Base-by-base conservation (phyloP, 1,139 yeast genomes). In the Magnusiomyces sp. region DNA sequence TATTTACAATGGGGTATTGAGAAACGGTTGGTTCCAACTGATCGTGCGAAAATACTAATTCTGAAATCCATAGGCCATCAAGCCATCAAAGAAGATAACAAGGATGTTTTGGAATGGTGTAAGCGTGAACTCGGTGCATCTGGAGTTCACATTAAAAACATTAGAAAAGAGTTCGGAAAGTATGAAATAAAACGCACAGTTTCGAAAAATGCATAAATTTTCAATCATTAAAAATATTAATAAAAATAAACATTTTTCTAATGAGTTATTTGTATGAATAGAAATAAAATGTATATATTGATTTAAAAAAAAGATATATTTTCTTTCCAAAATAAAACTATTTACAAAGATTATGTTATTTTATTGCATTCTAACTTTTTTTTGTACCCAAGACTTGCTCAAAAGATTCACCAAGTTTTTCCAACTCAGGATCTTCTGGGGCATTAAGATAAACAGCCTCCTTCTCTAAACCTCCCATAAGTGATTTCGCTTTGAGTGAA, bases 391-490 rank as follows among this genome's bases (percentile, higher is more conserved):
- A 19, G 42, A 13, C 14, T n/a, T 55, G 46, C 37, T 52, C 55
- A 53, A 79, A 66, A 16, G 76, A 67, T 52, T 75, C 73, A 58
- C 81, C 83, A 36, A 82, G 67, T 50, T 71, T 69, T 39, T 71
- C 68, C 29, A 83, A 77, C 55, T 86, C 95, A 47, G 79, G 81
- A 59, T 85, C 94, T 65, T 82, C 69, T 1, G 87, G 85, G 63
- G 75, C 64, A 43, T 69, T 68, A 49, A 71, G 64, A 19, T 74
- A 59, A 47, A 67, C 69, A 45, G 76, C 73, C 61, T 83, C 81
- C 45, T 74, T 78, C 46, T 74, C 77, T 50, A 77, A 79, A 23
- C 90, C 95, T 7, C 95, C 95, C 64, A 86, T 69, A 52, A 73
- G 62, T 20, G 70, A 66, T 65, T 80, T 83, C 82, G 86, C 79